A percentile compares a stretch with the other conserved stretches of the same genome.
Conservation (phyloP, 306 rosid species). For the Vigna angularis region DNA sequence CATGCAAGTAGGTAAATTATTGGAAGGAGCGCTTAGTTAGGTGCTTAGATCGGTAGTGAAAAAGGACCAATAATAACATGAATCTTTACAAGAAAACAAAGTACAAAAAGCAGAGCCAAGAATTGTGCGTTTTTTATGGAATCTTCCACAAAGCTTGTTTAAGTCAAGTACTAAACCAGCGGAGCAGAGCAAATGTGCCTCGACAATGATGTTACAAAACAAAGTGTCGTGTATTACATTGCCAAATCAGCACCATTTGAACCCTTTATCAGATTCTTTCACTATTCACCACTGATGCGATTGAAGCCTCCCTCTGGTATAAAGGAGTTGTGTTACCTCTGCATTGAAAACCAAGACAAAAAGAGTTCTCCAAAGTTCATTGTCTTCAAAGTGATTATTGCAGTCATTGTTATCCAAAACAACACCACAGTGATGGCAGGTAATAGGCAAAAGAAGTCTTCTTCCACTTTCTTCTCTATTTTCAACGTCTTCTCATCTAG, state of each 20-base stretch:
- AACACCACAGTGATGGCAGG: conserved; percentile 39
- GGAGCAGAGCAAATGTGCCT: conserved; percentile 48
- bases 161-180: conserved; percentile 46
- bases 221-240: conserved; percentile 26
- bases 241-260: conserved; percentile 31
- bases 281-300: background rate
- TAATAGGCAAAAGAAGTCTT: conserved; percentile 55
- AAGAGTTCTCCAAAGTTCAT: background rate
- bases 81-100: conserved; percentile 38
- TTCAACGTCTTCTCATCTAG: conserved; percentile 54
- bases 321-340: background rate
- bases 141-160: conserved; percentile 9
- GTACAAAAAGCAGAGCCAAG: conserved; percentile 43
- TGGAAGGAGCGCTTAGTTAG: background rate
- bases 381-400: background rate
- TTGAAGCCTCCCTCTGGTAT: conserved; percentile 18
- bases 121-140: conserved; percentile 35
- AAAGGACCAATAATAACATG: conserved; percentile 15
- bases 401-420: background rate
- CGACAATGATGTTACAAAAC: conserved; percentile 32
- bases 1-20: background rate
- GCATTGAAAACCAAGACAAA: conserved; percentile 31
- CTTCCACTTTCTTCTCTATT: conserved; percentile 55
- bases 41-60: conserved; percentile 9
- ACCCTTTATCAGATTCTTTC: conserved; percentile 42